Evolutionary conservation across 176 grass and related monocot genomes (phyloP), one percentile per base, ranked within the genome.

Genomic region (Oryza glumipatula): DNA sequence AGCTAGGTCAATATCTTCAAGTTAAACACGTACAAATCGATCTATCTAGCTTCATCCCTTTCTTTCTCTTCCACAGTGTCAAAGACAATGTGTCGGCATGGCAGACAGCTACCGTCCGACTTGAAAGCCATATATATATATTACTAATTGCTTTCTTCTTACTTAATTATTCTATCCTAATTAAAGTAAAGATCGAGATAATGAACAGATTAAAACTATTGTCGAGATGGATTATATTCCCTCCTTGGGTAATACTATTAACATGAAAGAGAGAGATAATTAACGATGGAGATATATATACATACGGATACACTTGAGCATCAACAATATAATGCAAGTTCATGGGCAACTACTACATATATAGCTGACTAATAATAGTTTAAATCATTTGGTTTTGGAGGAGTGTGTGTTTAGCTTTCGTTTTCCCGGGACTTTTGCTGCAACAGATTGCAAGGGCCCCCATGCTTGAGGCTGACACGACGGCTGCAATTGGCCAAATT

Each of bases 1-100:
- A 41, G 28, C 58, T 63, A 41, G 30, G 23, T 43, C 60, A 74
- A 74, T 30, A 14, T 5, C 23, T 74, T 32, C 7, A 74, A 51
- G 7, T 14, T 17, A 74, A 51, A 17, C 23, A 73, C 14, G 72
- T 14, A 74, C 47, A 58, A 58, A 58, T 58, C 17, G 19, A 63
- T 63, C 58, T 63, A 54, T 4, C 68, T 72, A 74, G 23, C 13
- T 47, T 73, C 10, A 39, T 13, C 28, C 22, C 28, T 54, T 17
- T 3, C 30, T 32, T 32, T 58, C 54, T 15, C 73, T 5, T 39
- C 19, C 52, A 61, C 74, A 64, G 52, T 1, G 52, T 65, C 30
- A 67, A 32, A 6, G 68, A 74, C 70, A 23, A 56, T 70, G n/a
- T 67, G 60, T 80, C 77, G 84, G 84, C 84, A 8, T 56, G 39